Evolutionary conservation across 768 basidiomycete genomes (phyloP).

Genomic region (Nevesoporus exiguus): DNA sequence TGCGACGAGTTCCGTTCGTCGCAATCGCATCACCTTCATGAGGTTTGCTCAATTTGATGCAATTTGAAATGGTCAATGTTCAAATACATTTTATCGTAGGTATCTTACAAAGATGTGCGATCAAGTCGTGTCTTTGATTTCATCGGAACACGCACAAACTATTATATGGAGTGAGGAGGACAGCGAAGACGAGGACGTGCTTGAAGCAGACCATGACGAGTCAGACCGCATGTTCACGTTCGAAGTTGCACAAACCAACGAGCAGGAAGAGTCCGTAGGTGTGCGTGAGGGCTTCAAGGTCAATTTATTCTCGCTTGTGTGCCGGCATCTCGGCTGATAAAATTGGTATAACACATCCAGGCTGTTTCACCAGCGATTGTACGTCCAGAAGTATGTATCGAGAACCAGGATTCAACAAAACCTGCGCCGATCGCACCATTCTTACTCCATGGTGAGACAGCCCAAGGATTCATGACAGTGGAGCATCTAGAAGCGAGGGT

Average conservation of each 20-base stretch:
- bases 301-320: not conserved
- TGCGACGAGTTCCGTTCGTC: conserved; percentile 40
- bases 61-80: not conserved
- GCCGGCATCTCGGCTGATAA: not conserved
- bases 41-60: conserved; percentile 34
- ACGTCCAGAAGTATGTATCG: conserved; percentile 4
- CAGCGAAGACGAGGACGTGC: conserved; percentile 25
- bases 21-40: conserved; percentile 62
- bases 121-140: conserved; percentile 50
- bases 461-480: conserved; percentile 39
- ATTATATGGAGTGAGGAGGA: conserved; percentile 44
- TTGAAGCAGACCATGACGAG: conserved; percentile 38
- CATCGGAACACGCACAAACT: conserved; percentile 42
- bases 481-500: conserved; percentile 18
- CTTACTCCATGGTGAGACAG: conserved; percentile 39
- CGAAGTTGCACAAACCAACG: conserved; percentile 50
- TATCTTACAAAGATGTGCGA: conserved; percentile 60
- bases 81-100: conserved; percentile 26
- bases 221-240: conserved; percentile 51
- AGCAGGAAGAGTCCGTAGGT: conserved; percentile 50
- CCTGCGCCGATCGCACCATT: conserved; percentile 18
- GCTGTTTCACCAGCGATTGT: conserved; percentile 11
- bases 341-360: not conserved
- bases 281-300: conserved; percentile 47
- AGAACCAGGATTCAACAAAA: conserved; percentile 5